phyloP scores from a whole-genome alignment of 305 asterid genomes.

The Salvia sclarea region DNA sequence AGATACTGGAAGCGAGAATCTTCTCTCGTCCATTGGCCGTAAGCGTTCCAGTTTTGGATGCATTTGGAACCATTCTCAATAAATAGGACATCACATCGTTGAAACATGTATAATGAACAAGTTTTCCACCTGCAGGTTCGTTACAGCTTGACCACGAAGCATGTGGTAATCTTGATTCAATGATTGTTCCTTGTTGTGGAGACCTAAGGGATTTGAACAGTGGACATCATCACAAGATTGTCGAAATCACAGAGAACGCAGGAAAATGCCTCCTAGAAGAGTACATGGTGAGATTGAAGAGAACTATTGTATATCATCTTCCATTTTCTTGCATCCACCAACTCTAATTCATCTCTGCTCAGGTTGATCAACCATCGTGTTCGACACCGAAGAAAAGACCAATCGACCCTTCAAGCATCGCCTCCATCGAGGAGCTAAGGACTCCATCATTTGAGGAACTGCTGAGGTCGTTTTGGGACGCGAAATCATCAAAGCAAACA shows the following conservation, averaged over 20 bases:
- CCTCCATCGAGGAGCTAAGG: slow-evolving; percentile 82
- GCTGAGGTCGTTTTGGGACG: slow-evolving; percentile 81
- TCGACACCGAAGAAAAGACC: slow-evolving; percentile 81
- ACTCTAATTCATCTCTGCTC: slow-evolving; percentile 7
- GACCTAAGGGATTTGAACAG: slow-evolving; percentile 79
- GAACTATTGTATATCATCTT: not conserved
- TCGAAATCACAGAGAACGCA: slow-evolving; percentile 78
- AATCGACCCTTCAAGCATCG: slow-evolving; percentile 72
- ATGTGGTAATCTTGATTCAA: slow-evolving; percentile 71
- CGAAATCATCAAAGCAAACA: slow-evolving; percentile 65
- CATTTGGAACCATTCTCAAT: not conserved
- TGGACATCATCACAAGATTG: slow-evolving; percentile 80
- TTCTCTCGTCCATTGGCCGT: slow-evolving; percentile 86
- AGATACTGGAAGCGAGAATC: slow-evolving; percentile 74
- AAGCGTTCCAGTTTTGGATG: slow-evolving; percentile 38
- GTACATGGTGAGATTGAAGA: slow-evolving; percentile 57
- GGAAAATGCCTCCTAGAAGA: slow-evolving; percentile 89
- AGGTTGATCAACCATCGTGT: slow-evolving; percentile 96
- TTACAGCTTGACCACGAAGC: slow-evolving; percentile 97
- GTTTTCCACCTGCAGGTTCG: slow-evolving; percentile 67
- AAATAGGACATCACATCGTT: not conserved
- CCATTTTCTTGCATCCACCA: not conserved
- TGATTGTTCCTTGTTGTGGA: slow-evolving; percentile 84
- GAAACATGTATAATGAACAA: slow-evolving; percentile 20
- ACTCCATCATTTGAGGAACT: slow-evolving; percentile 87